These are phyloP conservation scores for Ascodesmis nigricans DNA, from an alignment of 495 filamentous ascomycete species.

Conservation along the genomic window DNA sequence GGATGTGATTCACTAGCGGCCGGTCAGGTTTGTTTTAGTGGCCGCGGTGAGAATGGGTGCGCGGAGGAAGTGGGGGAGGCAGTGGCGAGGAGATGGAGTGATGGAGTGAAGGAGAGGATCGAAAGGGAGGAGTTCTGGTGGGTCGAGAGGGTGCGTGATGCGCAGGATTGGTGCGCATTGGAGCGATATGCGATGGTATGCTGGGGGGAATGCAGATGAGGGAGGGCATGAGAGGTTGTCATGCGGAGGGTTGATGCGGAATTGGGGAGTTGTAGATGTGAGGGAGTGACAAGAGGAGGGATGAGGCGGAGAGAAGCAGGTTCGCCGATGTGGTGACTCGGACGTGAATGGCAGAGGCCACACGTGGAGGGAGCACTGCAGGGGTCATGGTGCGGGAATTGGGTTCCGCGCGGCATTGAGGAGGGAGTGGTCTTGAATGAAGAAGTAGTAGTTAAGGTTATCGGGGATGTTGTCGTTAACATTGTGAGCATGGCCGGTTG, in stretches of 20 bases:
- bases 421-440: too few species aligned
- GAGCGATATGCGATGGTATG: neutral
- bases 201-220: neutral
- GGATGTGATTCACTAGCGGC: neutral
- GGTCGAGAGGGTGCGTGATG: neutral
- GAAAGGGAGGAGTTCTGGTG: neutral
- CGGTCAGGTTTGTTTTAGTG: neutral
- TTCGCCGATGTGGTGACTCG: neutral
- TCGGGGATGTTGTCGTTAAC: too few species aligned
- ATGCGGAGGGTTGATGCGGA: neutral
- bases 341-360: too few species aligned
- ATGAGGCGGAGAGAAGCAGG: neutral
- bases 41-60: neutral
- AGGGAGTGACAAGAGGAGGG: too few species aligned
- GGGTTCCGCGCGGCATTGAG: too few species aligned
- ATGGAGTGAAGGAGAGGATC: neutral
- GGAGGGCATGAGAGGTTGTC: neutral
- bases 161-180: neutral
- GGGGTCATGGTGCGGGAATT: too few species aligned
- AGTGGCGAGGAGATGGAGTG: neutral
- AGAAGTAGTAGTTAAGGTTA: too few species aligned
- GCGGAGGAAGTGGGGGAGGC: constrained; percentile 1
- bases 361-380: too few species aligned
- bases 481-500: too few species aligned
- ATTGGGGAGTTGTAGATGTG: too few species aligned